Evolutionary conservation across 306 rosid species (phyloP), one percentile per base, ranked within the genome.

Genomic region (Gleditsia sinensis): DNA sequence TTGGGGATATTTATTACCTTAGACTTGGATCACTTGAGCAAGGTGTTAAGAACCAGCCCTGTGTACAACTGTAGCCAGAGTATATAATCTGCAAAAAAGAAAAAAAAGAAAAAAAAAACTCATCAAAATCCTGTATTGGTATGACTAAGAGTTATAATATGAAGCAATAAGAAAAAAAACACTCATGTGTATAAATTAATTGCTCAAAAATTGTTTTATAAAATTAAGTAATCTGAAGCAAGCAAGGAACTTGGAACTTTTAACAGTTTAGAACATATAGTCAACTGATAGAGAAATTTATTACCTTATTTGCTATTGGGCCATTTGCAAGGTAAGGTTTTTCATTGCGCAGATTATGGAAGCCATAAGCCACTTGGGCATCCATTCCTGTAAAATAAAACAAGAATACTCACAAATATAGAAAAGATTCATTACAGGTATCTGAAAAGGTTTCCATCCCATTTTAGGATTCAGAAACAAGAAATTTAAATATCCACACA

Each of bases 41-140:
- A 77, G 99, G 91, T 39, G 98, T 95, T 89, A 95, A 84, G 88
- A 95, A 90, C 98, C 98, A 95, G 14, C 99, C 99, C 75, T 95
- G 99, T 53, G 92, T 84, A 77, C 99, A 95, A 77, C 96, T 83
- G 82, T 86, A 93, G 79, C 97, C 89, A 50, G 98, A 89, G 83
- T 93, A 91, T 63, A 93, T 80, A 77, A 91, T 75, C 98, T 93
- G 85, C 59, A 82, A 40, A 27, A 64, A 62, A 55, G 33, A 49
- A 5, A 82, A 40, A 27, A 64, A 62, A 55, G 33, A 49, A 5
- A 6, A 64, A 67, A 48, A 23, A 67, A 3, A 40, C 10, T 17
- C 33, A 30, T 59, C 55, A 33, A 12, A 68, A 55, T 80, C 50
- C 36, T 48, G 28, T 28, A 55, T 55, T 42, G 56, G 62, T 32